Base-by-base conservation (phyloP, 176 grass and related monocot species). In the Neostapfia colusana region DNA sequence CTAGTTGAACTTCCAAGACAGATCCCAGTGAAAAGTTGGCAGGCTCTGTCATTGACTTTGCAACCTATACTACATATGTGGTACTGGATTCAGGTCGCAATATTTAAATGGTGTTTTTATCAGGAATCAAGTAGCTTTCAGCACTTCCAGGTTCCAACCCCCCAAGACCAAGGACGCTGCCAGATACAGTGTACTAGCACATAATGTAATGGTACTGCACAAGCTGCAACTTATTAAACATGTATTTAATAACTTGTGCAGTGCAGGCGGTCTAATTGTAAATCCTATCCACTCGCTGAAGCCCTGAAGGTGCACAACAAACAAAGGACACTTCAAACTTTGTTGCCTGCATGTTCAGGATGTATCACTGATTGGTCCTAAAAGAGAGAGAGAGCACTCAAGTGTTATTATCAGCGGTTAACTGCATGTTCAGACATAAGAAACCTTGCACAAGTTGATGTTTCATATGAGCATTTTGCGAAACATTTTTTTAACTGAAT, bases 341-440 rank as follows among this genome's bases (percentile, higher is more conserved):
- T 65, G 69, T 64, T 82, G 69, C 59, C 45, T 82, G 10, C 69
- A 73, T 73, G 45, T 73, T 73, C 73, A 73, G 58, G 59, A 65
- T 72, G 10, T 21, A 73, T 21, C 45, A 65, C 12, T 73, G 44
- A 36, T 73, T 73, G 69, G 59, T 64, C 6, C 43, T 65, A 35
- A 65, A 65, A 41, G 17, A 15, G 5, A 81, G 5, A 81, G 5
- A 31, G 2, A 46, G 49, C 3, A 3, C 3, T 41, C 28, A n/a
- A n/a, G n/a, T n/a, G n/a, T n/a, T n/a, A n/a, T n/a, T 49, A 49
- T 6, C 46, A 49, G 46, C 46, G 17, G 46, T 49, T 18, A 49
- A 17, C 15, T 49, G 46, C 46, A 49, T 18, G 16, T 49, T 17
- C 46, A 17, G 34, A 41, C 15, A 14, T 6, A 31, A 31, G 31